phyloP scores from a whole-genome alignment of 257 asterid species.

The Forsythia viridissima region DNA sequence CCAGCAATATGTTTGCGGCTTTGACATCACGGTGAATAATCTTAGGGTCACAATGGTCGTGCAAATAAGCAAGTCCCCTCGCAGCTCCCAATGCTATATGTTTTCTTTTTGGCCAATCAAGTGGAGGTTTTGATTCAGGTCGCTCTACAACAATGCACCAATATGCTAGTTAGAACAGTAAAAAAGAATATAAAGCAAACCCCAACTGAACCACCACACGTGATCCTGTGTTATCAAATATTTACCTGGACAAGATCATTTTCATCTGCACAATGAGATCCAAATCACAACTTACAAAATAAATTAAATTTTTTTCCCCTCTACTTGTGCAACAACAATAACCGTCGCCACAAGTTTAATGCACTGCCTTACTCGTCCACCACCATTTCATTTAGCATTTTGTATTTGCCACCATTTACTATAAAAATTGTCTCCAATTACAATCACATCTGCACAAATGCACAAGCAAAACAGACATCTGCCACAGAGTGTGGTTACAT shows the following conservation, averaged over 20 bases:
- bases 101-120: constrained; percentile 79
- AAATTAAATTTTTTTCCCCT: too few species aligned
- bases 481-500: too few species aligned
- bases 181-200: background rate
- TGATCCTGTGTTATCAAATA: background rate
- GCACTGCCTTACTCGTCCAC: too few species aligned
- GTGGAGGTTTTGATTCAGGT: constrained; percentile 64
- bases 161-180: constrained; percentile 1
- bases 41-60: constrained; percentile 87
- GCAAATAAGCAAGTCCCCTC: constrained; percentile 90
- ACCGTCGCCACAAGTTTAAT: too few species aligned
- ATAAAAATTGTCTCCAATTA: too few species aligned
- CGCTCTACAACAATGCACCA: constrained; percentile 50
- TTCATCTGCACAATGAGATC: background rate
- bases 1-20: constrained; percentile 84
- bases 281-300: too few species aligned
- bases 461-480: too few species aligned
- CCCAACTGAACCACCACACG: background rate
- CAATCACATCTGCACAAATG: too few species aligned
- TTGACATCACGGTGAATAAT: constrained; percentile 91
- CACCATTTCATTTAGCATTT: too few species aligned
- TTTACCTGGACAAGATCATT: background rate
- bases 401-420: too few species aligned
- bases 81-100: constrained; percentile 85
- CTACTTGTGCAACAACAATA: too few species aligned